Base-by-base conservation (phyloP, 2,329 filamentous ascomycete species). In the Penicillium digitatum region DNA sequence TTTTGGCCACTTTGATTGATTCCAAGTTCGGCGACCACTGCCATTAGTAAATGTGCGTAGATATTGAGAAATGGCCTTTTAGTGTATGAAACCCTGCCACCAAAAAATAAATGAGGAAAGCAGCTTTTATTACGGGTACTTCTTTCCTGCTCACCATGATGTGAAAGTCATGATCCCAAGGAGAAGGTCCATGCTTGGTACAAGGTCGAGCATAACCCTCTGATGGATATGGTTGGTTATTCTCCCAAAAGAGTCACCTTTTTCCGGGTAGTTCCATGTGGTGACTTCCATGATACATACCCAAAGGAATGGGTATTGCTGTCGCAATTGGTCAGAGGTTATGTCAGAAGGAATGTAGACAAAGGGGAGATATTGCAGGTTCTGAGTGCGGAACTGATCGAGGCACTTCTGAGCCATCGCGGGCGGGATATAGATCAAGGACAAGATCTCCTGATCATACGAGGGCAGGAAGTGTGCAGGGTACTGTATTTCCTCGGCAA, bases 231-330 rank as follows among this genome's bases (percentile, higher is more conserved):
- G 45, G 10, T 58, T 56, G 32, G 58, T 63, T 11, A 67, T 58
- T 51, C 52, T 62, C 5, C 27, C 27, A 29, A 62, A 62, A 4
- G 61, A 35, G 8, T 37, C 27, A 0, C 65, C 58, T 35, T 63
- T 59, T 26, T 58, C 48, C 9, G 50, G 24, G 4, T 52, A 44
- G 1, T 50, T 54, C 12, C 60, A 67, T 2, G 64, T 59, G 0
- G 59, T 55, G 6, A 75, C 59, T 0, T 69, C 65, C 68, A 75
- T 74, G 14, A 76, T 69, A 12, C 70, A 69, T 18, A 73, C 54
- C 73, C 74, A 77, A 9, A 75, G 55, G 27, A 76, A 76, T 0
- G 74, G 74, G 42, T 67, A 64, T 14, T 72, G 59, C 7, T 57
- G 48, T 14, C 67, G 69, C 2, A 77, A 53, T 43, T 63, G 55